Conservation (phyloP, 1,284 basidiomycete species). For the Leccinum pseudoinsigne region DNA sequence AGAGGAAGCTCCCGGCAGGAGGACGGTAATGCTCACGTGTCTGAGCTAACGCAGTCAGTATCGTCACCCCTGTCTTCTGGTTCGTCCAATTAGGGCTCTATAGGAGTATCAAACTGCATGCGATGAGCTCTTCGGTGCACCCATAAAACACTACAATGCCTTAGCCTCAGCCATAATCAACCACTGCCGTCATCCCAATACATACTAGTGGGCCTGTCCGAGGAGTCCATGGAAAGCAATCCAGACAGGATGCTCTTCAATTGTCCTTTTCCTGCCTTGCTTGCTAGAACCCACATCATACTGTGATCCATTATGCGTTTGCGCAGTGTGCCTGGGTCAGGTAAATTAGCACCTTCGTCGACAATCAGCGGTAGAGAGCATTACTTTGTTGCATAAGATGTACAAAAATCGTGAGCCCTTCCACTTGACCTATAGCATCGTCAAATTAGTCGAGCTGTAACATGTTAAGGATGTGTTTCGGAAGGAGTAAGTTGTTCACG, state of each 20-base stretch:
- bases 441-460: conserved; percentile 14
- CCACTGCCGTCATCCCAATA: not conserved
- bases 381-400: conserved; percentile 17
- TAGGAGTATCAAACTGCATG: conserved; percentile 4
- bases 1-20: not conserved
- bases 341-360: not conserved
- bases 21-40: not conserved
- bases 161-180: not conserved
- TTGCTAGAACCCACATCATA: conserved; percentile 17
- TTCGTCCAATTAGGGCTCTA: conserved; percentile 8
- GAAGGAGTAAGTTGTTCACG: not conserved
- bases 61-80: not conserved
- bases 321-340: not conserved
- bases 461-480: conserved; percentile 13
- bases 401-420: conserved; percentile 14
- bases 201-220: conserved; percentile 15
- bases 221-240: conserved; percentile 18
- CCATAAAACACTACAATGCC: not conserved
- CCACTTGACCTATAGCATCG: conserved; percentile 10
- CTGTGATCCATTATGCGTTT: conserved; percentile 4
- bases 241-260: conserved; percentile 2
- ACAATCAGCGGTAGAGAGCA: not conserved
- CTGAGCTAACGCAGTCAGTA: not conserved
- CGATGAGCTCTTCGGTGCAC: conserved; percentile 18
- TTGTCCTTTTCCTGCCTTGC: conserved; percentile 16